Evolutionary conservation across 129 eudicot species (phyloP).

Genomic region (Centaurea solstitialis): DNA sequence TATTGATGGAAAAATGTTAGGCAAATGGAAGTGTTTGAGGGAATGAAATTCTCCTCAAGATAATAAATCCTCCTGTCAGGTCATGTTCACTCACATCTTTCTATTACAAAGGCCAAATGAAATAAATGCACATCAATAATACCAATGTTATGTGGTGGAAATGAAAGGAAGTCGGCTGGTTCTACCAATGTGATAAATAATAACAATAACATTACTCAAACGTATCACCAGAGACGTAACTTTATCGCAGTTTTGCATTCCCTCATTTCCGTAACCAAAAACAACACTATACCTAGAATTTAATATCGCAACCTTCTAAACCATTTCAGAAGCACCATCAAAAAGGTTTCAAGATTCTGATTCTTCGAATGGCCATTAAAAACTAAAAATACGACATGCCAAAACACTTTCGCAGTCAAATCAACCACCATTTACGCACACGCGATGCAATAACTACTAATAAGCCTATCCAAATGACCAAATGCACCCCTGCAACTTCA

Average conservation of each 20-base stretch:
- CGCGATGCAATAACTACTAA: neutral
- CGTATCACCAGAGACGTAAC: neutral
- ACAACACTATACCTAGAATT: neutral
- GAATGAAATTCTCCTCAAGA: too few relatives aligned
- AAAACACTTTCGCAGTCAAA: conserved; percentile 3
- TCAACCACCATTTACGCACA: neutral
- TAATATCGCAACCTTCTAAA: neutral
- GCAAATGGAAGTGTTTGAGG: too few relatives aligned
- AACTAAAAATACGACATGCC: neutral
- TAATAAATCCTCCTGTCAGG: too few relatives aligned
- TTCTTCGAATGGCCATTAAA: conserved; percentile 1
- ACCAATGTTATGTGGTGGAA: neutral
- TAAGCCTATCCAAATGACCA: neutral
- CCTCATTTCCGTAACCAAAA: neutral
- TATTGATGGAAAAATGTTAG: too few relatives aligned
- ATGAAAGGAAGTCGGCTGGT: neutral
- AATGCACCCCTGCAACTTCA: conserved; percentile 6
- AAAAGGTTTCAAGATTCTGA: neutral
- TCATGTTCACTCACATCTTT: neutral
- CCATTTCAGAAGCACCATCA: neutral
- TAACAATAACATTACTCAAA: conserved; percentile 5
- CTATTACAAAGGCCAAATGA: conserved; percentile 8
- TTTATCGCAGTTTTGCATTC: neutral
- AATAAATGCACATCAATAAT: conserved; percentile 4
- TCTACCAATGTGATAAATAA: neutral